Percentiles rank a stretch among this genome's conserved stretches.
These are phyloP conservation scores for Stemphylium lycopersici DNA, from an alignment of 2,329 filamentous ascomycete genomes.

Conservation along the genomic window DNA sequence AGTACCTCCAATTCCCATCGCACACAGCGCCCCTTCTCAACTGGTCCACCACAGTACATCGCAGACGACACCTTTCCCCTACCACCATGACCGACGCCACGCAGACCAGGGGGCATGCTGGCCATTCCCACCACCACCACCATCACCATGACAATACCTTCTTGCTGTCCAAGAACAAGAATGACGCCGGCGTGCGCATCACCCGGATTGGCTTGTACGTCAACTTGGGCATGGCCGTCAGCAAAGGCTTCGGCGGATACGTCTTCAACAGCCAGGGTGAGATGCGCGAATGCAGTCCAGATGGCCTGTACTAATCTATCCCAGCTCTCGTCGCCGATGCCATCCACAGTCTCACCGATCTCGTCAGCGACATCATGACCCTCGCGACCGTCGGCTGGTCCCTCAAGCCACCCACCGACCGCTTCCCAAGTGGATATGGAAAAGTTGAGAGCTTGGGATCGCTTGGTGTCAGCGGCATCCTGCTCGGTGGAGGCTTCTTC, in stretches of 20 bases:
- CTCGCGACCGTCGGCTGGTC: conserved; percentile 95
- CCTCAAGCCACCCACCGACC: conserved; percentile 78
- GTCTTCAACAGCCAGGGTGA: conserved; percentile 84
- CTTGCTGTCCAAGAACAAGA: conserved; percentile 80
- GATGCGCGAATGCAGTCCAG: conserved; percentile 4
- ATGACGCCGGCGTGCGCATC: conserved; percentile 91
- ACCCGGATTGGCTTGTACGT: conserved; percentile 87
- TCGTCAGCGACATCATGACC: conserved; percentile 93
- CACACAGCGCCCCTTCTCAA: conserved; percentile 26
- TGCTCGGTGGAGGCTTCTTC: conserved; percentile 86
- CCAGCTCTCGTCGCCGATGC: conserved; percentile 85
- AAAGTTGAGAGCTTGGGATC: conserved; percentile 98
- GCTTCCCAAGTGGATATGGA: conserved; percentile 90
- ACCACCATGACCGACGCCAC: conserved; percentile 37
- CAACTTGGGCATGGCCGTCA: conserved; percentile 92
- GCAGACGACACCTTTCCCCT: conserved; percentile 38
- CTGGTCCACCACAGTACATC: conserved; percentile 42
- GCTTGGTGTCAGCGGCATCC: conserved; percentile 87
- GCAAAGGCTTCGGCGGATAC: conserved; percentile 91
- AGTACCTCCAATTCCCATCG: conserved; percentile 13
- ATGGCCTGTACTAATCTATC: conserved; percentile 22
- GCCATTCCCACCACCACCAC: conserved; percentile 63
- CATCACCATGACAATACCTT: conserved; percentile 87
- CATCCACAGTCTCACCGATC: conserved; percentile 92
- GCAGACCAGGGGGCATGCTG: conserved; percentile 44